Base-by-base conservation (phyloP, 2,329 filamentous ascomycete genomes). In the Aspergillus sp. region DNA sequence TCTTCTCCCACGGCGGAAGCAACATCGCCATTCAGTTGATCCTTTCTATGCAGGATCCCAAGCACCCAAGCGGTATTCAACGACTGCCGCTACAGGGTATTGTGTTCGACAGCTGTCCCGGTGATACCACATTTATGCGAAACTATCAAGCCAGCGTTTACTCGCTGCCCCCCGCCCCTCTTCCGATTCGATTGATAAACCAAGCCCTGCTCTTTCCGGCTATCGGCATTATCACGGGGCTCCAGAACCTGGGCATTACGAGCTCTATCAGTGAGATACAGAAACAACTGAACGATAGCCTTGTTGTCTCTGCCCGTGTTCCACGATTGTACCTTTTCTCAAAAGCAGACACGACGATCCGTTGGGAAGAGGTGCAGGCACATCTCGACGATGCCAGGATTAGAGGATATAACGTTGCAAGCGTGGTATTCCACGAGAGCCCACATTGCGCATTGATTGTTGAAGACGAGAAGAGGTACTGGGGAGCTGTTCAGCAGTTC, bases 1-100 rank as follows among this genome's bases (percentile, higher is more conserved):
- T 66, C 13, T 71, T 71, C 23, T 71, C 69, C 4, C 64, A 70
- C 54, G 68, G 68, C 22, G 69, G 68, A 15, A 57, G 62, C 48
- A 66, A 65, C 52, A 68, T 60, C 7, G 67, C 63, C 9, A 60
- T 65, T 28, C 68, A 68, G 46, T 57, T 71, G 11, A 64, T 66
- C 9, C 51, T 67, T 7, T 65, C 68, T 6, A 62, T 71, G 58
- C 63, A 65, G 54, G 53, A 61, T 34, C 64, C 59, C n/a, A 8
- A 23, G 3, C 61, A 63, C 17, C 46, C 47, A 28, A 59, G 41
- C 60, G 59, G 9, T 59, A 54, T 59, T 25, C 45, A 30, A 22
- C 49, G 51, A 54, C 57, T 59, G 17, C 59, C 46, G 48, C 65
- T 23, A 28, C 50, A 25, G 17, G 59, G 57, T 2, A 60, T 70